Base-by-base conservation (phyloP, 306 rosid genomes). In the Prunus fruticosa region DNA sequence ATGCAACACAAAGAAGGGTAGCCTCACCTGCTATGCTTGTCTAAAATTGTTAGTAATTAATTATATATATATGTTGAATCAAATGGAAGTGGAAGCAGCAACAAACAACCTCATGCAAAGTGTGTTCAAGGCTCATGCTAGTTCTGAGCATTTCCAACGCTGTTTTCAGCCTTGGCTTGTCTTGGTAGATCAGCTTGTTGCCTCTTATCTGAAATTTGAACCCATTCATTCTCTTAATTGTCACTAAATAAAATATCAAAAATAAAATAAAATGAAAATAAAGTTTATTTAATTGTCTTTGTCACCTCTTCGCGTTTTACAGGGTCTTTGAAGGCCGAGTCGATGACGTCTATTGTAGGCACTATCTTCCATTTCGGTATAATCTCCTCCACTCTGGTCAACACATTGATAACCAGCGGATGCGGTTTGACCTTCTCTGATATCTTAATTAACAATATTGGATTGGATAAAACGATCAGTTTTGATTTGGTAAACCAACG, bases 301-400 rank as follows among this genome's bases (percentile, higher is more conserved):
- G 15, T 85, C 11, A 95, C 97, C 85, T 51, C 82, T 76, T 92
- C 89, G 13, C 96, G 88, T 84, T 95, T 95, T 8, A 64, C 71
- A n/a, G 58, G 89, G 45, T 88, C 96, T 78, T 88, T 91, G 83
- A 92, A 92, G 57, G 96, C 96, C 0, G 90, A 83, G 54, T 88
- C 53, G 3, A 92, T 90, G 66, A 92, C 89, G 76, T 95, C 93
- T 73, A 84, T 89, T 12, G 96, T 32, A 19, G 99, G 97, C 38
- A 95, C 96, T 56, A 95, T 90, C 81, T 95, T 92, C 97, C 97
- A 92, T 64, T 76, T 92, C 6, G 97, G 99, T 67, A 89, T 86
- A 32, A 95, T 63, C 65, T 77, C 90, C 85, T 81, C 99, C 54
- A 90, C 79, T 69, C 34, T 89, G 0, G 91, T 86, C 70, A 92